Percentiles rank a stretch among this genome's conserved stretches.
Conservation (phyloP, 345 rosid species). For the Hypericum androsaemum region DNA sequence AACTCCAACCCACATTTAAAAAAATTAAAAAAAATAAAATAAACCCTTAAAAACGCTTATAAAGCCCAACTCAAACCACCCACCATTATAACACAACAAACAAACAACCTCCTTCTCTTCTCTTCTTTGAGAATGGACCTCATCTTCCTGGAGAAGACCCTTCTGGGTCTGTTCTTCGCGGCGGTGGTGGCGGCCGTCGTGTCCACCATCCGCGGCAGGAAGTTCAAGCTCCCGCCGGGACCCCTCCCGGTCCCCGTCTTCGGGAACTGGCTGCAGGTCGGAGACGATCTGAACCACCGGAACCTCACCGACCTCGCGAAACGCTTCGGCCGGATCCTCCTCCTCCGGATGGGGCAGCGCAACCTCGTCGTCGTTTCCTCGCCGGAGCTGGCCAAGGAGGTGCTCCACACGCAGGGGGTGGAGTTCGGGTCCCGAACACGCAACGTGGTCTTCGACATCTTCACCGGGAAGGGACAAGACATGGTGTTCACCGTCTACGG, state of each 20-base stretch:
- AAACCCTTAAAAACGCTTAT: neutral
- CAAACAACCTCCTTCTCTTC: neutral
- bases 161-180: slow-evolving; percentile 64
- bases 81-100: neutral
- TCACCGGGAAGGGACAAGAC: slow-evolving; percentile 96
- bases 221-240: slow-evolving; percentile 81
- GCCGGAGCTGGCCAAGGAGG: slow-evolving; percentile 76
- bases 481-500: slow-evolving; percentile 99
- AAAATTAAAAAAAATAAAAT: neutral
- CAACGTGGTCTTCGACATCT: slow-evolving; percentile 90
- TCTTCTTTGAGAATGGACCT: slow-evolving; percentile 47
- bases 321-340: slow-evolving; percentile 57
- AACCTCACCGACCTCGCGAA: slow-evolving; percentile 69
- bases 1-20: neutral
- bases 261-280: slow-evolving; percentile 99
- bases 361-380: slow-evolving; percentile 91
- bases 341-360: slow-evolving; percentile 80
- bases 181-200: slow-evolving; percentile 48
- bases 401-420: slow-evolving; percentile 83
- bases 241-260: slow-evolving; percentile 79
- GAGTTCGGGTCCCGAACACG: slow-evolving; percentile 94
- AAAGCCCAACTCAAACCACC: neutral
- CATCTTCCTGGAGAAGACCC: slow-evolving; percentile 65
- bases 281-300: slow-evolving; percentile 92
- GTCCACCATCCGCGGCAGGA: slow-evolving; percentile 78